Percentiles rank a stretch among this genome's conserved stretches.
Evolutionary conservation across 2,329 filamentous ascomycete genomes (phyloP).

Genomic region (Microascus cirrosus): DNA sequence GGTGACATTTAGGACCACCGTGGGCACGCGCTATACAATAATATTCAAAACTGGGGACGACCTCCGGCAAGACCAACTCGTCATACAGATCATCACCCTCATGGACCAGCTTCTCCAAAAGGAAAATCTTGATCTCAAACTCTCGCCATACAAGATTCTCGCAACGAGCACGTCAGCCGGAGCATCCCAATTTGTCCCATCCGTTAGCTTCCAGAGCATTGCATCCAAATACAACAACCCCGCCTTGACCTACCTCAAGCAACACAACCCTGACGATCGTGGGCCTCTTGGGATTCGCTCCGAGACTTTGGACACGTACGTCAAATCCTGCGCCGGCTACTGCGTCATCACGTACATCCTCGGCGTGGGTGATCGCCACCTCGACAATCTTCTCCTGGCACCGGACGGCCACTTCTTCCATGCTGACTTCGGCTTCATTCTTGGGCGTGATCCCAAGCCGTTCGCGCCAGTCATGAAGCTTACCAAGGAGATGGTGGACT

Average conservation of each 20-base stretch:
- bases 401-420: constrained; percentile 96
- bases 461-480: constrained; percentile 97
- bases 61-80: constrained; percentile 88
- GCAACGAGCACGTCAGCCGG: constrained; percentile 85
- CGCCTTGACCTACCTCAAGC: constrained; percentile 72
- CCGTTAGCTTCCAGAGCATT: constrained; percentile 72
- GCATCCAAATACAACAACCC: constrained; percentile 65
- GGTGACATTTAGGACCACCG: constrained; percentile 75
- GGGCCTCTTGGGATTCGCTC: constrained; percentile 80
- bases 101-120: constrained; percentile 96
- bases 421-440: constrained; percentile 95
- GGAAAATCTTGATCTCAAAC: constrained; percentile 88
- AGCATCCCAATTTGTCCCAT: constrained; percentile 87
- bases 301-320: constrained; percentile 88
- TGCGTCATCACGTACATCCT: constrained; percentile 98
- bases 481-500: constrained; percentile 95
- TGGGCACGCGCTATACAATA: constrained; percentile 72
- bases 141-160: constrained; percentile 92
- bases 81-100: constrained; percentile 91
- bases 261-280: constrained; percentile 77
- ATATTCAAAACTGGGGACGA: constrained; percentile 98
- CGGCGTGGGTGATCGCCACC: constrained; percentile 87
- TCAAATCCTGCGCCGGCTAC: constrained; percentile 93
- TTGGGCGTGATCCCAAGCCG: constrained; percentile 92
- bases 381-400: constrained; percentile 86